phyloP scores from a whole-genome alignment of 2,329 filamentous ascomycete species.

The Fusarium verrucosum region DNA sequence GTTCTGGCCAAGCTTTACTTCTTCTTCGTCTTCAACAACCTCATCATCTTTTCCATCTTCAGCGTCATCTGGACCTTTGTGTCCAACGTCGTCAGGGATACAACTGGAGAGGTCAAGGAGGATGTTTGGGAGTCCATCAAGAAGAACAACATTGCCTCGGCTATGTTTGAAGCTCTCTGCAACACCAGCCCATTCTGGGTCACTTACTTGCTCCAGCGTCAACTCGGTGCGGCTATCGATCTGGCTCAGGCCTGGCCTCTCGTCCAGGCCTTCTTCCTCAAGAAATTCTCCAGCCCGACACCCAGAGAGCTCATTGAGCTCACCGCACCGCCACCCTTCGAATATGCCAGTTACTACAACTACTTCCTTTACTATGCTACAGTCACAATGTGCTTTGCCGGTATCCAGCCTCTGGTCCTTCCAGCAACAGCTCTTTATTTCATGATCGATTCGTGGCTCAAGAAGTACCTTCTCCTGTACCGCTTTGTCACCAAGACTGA shows the following conservation, averaged over 20 bases:
- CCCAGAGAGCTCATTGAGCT: slow-evolving; percentile 91
- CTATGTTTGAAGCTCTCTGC: slow-evolving; percentile 79
- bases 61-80: slow-evolving; percentile 82
- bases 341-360: slow-evolving; percentile 97
- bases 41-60: slow-evolving; percentile 93
- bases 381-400: slow-evolving; percentile 84
- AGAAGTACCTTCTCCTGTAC: slow-evolving; percentile 95
- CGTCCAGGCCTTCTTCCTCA: slow-evolving; percentile 83
- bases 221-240: slow-evolving; percentile 92
- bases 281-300: slow-evolving; percentile 86
- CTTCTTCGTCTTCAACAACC: slow-evolving; percentile 98
- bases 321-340: slow-evolving; percentile 90
- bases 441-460: slow-evolving; percentile 83
- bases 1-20: slow-evolving; percentile 90
- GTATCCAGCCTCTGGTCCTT: slow-evolving; percentile 86
- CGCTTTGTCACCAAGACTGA: slow-evolving; percentile 97
- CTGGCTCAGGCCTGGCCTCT: slow-evolving; percentile 88
- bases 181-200: slow-evolving; percentile 91
- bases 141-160: slow-evolving; percentile 68
- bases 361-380: slow-evolving; percentile 96
- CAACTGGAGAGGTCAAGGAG: slow-evolving; percentile 59
- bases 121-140: slow-evolving; percentile 76
- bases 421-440: slow-evolving; percentile 92
- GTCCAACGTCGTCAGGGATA: slow-evolving; percentile 67
- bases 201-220: slow-evolving; percentile 90